Percentiles rank a stretch among this genome's conserved stretches.
phyloP scores from a whole-genome alignment of 73 alveolate species.

The Tetrahymena borealis region DNA sequence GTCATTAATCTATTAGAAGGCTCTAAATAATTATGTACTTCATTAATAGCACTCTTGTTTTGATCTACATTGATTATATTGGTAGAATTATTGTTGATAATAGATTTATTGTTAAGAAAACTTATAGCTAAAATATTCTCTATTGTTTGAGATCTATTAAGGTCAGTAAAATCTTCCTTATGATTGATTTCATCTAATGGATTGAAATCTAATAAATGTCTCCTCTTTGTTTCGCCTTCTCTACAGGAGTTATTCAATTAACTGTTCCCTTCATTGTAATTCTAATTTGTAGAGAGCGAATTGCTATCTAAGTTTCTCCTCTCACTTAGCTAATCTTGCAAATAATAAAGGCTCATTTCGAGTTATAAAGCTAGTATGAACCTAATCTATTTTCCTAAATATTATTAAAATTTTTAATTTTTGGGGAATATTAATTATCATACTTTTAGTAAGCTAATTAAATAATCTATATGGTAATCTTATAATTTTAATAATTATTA shows the following conservation, averaged over 20 bases:
- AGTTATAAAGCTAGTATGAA: too few relatives aligned
- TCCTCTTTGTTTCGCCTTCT: neutral
- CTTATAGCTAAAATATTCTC: neutral
- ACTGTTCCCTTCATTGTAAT: neutral
- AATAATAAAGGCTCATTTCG: neutral
- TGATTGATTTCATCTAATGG: neutral
- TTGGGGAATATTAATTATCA: too few relatives aligned
- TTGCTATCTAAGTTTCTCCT: neutral
- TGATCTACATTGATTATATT: neutral
- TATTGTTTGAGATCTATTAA: neutral
- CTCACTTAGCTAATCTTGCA: neutral
- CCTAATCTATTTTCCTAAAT: too few relatives aligned
- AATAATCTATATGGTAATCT: too few relatives aligned
- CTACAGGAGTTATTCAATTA: neutral
- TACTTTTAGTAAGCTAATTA: too few relatives aligned
- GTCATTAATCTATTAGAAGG: neutral
- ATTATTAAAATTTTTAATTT: too few relatives aligned
- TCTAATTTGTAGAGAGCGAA: neutral
- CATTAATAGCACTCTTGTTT: neutral
- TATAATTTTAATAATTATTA: too few relatives aligned
- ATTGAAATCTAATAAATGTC: neutral
- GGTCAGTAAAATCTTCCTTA: neutral
- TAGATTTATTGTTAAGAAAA: neutral
- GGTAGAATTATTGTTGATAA: neutral
- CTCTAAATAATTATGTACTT: neutral